Evolutionary conservation across 1,284 basidiomycete species (phyloP).

Genomic region (Marasmius tenuissimus): DNA sequence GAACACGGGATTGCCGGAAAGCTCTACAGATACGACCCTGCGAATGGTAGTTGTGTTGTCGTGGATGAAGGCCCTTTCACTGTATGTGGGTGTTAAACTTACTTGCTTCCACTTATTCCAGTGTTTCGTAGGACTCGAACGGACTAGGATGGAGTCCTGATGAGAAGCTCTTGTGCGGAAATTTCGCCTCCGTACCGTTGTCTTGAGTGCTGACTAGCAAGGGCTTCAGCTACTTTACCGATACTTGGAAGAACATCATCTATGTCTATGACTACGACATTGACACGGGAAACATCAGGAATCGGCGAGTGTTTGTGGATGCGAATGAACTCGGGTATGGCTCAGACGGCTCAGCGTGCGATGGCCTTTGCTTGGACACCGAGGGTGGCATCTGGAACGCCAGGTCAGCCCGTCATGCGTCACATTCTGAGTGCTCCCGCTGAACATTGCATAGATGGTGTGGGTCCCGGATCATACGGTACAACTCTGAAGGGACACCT

Average conservation of each 20-base stretch:
- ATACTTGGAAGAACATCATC: constrained; percentile 61
- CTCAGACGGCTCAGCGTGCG: constrained; percentile 48
- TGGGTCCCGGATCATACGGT: constrained; percentile 58
- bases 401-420: constrained; percentile 37
- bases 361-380: constrained; percentile 65
- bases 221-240: constrained; percentile 60
- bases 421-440: constrained; percentile 2
- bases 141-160: constrained; percentile 66
- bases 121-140: constrained; percentile 52
- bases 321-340: constrained; percentile 51
- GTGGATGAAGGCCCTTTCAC: constrained; percentile 68
- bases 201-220: background rate
- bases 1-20: constrained; percentile 52
- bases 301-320: constrained; percentile 58
- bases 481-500: constrained; percentile 47
- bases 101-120: constrained; percentile 9
- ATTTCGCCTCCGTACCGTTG: constrained; percentile 4
- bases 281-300: constrained; percentile 46
- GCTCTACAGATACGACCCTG: constrained; percentile 61
- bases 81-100: constrained; percentile 32
- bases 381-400: constrained; percentile 71
- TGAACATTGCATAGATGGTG: constrained; percentile 48
- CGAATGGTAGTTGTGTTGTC: constrained; percentile 41
- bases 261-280: constrained; percentile 64
- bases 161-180: constrained; percentile 53